Conservation (phyloP, 768 basidiomycete species). For the Punctularia strigosozonata region DNA sequence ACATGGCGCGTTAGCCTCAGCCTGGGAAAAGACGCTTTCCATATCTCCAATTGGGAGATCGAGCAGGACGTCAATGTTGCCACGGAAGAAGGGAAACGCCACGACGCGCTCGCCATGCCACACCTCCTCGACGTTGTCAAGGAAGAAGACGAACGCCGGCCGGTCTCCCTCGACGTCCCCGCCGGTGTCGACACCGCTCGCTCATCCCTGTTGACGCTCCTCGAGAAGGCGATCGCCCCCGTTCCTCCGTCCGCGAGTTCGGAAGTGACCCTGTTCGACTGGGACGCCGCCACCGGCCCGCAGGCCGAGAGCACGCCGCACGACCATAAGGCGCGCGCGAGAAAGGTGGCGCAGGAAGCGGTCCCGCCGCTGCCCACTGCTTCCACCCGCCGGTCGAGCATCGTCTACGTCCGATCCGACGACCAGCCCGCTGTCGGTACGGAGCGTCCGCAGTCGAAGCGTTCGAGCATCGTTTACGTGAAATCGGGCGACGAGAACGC, state of each 20-base stretch:
- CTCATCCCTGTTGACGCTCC: conserved; percentile 34
- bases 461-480: no score
- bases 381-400: conserved; percentile 38
- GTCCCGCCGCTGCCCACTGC: conserved; percentile 13
- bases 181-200: conserved; percentile 37
- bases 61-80: conserved; percentile 26
- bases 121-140: conserved; percentile 14
- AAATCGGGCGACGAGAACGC: no score
- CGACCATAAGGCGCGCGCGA: conserved; percentile 23
- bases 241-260: conserved; percentile 49
- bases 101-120: conserved; percentile 10
- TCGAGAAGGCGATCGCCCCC: conserved; percentile 16
- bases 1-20: conserved; percentile 32
- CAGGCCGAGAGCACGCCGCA: conserved; percentile 57
- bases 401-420: conserved; percentile 54
- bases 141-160: conserved; percentile 13
- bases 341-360: conserved; percentile 11
- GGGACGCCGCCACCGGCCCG: conserved; percentile 25
- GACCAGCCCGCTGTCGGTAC: conserved; percentile 17
- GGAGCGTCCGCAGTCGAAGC: background rate
- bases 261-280: conserved; percentile 49
- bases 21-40: conserved; percentile 47
- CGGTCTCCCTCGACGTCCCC: conserved; percentile 40
- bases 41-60: no score
- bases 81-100: conserved; percentile 27